A percentile compares a stretch with the other conserved stretches of the same genome.
phyloP scores from a whole-genome alignment of 768 basidiomycete species.

The Infundibulicybe gibba region DNA sequence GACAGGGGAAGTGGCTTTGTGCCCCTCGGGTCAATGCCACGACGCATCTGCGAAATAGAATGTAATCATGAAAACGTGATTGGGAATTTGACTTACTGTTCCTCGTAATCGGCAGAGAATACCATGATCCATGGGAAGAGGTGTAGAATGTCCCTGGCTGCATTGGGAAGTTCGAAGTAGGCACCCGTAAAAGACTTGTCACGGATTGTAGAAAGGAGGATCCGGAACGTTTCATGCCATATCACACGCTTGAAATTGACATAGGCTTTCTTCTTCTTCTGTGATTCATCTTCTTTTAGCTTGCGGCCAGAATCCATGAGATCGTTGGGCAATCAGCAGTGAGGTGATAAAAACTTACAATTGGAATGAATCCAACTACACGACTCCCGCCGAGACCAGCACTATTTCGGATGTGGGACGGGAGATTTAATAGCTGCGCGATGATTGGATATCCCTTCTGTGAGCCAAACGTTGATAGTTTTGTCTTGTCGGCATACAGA shows the following conservation, averaged over 20 bases:
- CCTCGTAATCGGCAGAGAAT: slow-evolving; percentile 36
- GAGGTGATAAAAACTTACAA: slow-evolving; percentile 17
- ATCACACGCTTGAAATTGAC: slow-evolving; percentile 27
- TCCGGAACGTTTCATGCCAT: slow-evolving; percentile 29
- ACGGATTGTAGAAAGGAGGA: slow-evolving; percentile 20
- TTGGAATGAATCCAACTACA: slow-evolving; percentile 34
- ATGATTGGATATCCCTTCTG: slow-evolving; percentile 34
- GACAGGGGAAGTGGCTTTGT: slow-evolving; percentile 27
- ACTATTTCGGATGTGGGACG: slow-evolving; percentile 26
- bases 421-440: slow-evolving; percentile 26
- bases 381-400: slow-evolving; percentile 26
- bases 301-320: slow-evolving; percentile 9
- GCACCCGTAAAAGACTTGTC: slow-evolving; percentile 14
- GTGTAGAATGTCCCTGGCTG: slow-evolving; percentile 15
- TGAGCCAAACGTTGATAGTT: slow-evolving; percentile 32
- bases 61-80: background rate
- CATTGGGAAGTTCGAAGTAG: slow-evolving; percentile 10
- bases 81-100: slow-evolving; percentile 28
- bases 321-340: background rate
- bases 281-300: slow-evolving; percentile 24
- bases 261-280: slow-evolving; percentile 24
- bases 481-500: slow-evolving; percentile 37
- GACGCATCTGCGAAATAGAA: slow-evolving; percentile 20
- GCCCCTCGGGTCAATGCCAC: slow-evolving; percentile 33
- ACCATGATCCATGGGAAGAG: slow-evolving; percentile 30